Evolutionary conservation across 139 green algal species (phyloP).

Genomic region (Closterium sp.): DNA sequence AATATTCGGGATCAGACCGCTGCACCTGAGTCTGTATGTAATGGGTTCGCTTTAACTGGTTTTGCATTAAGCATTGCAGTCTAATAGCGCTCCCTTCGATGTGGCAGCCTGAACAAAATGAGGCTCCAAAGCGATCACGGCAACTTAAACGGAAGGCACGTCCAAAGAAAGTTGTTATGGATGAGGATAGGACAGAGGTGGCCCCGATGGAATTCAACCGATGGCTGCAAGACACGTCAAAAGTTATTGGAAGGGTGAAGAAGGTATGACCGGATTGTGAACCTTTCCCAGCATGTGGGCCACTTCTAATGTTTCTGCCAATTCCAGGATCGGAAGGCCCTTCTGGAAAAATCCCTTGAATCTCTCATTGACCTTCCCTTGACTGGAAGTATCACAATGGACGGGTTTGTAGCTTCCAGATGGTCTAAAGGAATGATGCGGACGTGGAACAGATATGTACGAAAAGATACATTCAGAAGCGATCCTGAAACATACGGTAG

Average conservation of each 20-base stretch:
- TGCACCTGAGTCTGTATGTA: not conserved
- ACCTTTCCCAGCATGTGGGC: not conserved
- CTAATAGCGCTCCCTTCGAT: not conserved
- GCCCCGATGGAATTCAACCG: not conserved
- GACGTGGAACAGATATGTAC: not conserved
- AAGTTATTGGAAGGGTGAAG: not conserved
- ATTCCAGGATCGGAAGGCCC: not conserved
- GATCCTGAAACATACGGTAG: not conserved
- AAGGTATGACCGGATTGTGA: not conserved
- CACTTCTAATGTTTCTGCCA: not conserved
- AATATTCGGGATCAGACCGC: not conserved
- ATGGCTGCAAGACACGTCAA: not conserved
- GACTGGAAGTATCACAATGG: not conserved
- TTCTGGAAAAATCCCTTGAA: not conserved
- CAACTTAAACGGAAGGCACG: not conserved
- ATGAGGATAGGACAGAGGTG: not conserved
- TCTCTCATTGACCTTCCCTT: not conserved
- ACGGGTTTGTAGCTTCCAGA: not conserved
- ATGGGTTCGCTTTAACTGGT: not conserved
- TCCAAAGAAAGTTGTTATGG: not conserved
- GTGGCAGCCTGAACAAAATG: not conserved
- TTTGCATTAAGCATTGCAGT: not conserved
- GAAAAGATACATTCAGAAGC: not conserved
- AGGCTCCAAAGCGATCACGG: not conserved
- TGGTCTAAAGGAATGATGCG: not conserved